These are phyloP conservation scores for Leccinellum rugosiceps DNA, from an alignment of 768 basidiomycete species.

Conservation along the genomic window DNA sequence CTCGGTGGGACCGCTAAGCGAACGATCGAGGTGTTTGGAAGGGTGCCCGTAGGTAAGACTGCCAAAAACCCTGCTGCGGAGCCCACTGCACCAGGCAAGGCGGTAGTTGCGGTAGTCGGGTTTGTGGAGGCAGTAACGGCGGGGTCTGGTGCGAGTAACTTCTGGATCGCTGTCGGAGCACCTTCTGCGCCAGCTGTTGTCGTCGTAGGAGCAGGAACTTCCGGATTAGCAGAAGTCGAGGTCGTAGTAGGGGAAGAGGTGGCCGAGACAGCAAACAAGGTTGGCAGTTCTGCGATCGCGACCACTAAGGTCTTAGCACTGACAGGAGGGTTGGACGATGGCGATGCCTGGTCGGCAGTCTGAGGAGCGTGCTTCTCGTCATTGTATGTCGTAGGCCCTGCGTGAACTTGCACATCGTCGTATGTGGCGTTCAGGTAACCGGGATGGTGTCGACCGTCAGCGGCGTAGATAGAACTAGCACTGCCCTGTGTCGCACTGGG, in stretches of 20 bases:
- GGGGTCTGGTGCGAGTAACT: background rate
- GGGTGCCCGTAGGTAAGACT: background rate
- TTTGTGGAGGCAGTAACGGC: background rate
- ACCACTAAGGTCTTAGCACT: background rate
- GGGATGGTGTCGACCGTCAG: constrained; percentile 14
- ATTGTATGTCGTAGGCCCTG: constrained; percentile 18
- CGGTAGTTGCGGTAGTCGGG: background rate
- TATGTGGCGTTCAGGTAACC: constrained; percentile 1
- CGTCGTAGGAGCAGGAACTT: background rate
- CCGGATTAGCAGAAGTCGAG: background rate
- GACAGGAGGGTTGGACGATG: background rate
- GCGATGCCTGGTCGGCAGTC: background rate
- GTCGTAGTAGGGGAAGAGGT: background rate
- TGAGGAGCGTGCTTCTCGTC: constrained; percentile 11
- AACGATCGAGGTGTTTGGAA: background rate
- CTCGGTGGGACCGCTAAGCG: background rate
- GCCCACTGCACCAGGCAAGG: background rate
- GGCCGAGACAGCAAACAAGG: background rate
- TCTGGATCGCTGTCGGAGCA: background rate
- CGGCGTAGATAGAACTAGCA: constrained; percentile 1
- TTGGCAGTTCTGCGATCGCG: background rate
- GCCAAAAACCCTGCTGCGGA: background rate
- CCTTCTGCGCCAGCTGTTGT: background rate
- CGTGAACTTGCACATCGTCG: constrained; percentile 18
- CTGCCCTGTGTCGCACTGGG: background rate